These are phyloP conservation scores for Syzygium aqueum DNA, from an alignment of 345 rosid species.

Conservation along the genomic window DNA sequence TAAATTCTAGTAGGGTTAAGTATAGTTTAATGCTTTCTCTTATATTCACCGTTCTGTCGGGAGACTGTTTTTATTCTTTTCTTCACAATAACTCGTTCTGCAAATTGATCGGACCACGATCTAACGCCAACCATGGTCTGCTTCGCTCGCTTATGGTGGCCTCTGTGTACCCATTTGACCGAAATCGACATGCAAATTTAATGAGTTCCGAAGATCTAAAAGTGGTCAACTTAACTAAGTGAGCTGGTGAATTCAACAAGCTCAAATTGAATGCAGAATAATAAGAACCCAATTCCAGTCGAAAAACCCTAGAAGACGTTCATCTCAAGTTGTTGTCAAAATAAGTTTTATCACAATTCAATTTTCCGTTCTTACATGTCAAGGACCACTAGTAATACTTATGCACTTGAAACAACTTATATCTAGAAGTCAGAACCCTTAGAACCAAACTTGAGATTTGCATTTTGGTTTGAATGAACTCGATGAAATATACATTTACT, in stretches of 20 bases:
- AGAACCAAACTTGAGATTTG: background rate
- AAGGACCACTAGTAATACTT: background rate
- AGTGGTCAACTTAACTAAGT: background rate
- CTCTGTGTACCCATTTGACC: background rate
- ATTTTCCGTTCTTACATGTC: background rate
- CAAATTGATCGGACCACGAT: background rate
- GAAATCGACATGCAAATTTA: background rate
- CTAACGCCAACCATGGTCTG: background rate
- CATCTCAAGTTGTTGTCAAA: background rate
- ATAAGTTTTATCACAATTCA: background rate
- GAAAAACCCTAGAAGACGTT: background rate
- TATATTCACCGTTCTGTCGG: background rate
- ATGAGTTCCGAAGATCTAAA: background rate
- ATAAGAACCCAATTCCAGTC: background rate
- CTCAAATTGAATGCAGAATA: background rate
- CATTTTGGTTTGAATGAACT: background rate
- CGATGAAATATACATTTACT: background rate
- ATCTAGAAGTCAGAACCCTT: background rate
- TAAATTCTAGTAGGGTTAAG: no score
- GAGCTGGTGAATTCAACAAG: background rate
- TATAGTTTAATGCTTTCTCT: background rate
- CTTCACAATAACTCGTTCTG: background rate
- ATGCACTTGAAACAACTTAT: background rate
- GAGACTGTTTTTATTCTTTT: no score
- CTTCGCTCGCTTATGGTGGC: background rate